Evolutionary conservation across 2,329 filamentous ascomycete genomes (phyloP), one percentile per base, ranked within the genome.

Genomic region (Shiraia bambusicola): DNA sequence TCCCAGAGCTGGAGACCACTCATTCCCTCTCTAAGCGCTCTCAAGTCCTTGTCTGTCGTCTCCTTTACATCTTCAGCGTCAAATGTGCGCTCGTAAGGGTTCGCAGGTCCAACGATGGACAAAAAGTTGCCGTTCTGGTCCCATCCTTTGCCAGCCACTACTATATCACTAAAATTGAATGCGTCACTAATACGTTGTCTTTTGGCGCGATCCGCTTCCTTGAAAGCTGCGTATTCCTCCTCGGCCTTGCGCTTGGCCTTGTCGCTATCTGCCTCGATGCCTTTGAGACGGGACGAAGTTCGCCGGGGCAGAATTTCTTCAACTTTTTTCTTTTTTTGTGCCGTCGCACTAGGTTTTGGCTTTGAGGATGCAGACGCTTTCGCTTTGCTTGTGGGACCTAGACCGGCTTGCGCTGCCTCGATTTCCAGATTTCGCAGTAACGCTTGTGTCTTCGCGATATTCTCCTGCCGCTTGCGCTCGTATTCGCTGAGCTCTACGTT

Each of bases 391-490:
- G 73, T 67, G 1, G 79, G 74, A 34, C 84, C 87, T 9, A 86
- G 74, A n/a, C 86, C 85, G 0, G 88, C 83, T 1, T 86, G 79
- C 2, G 82, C 81, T 2, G 80, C 77, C 58, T 83, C 79, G 52
- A 80, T 73, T 26, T 86, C 84, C 1, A 95, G 79, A 45, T 90
- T 86, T 45, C 87, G 87, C 0, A 96, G 71, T 0, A 95, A 77
- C 64, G 85, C 88, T 67, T 92, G 86, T 56, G 94, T 93, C 39
- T 87, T 84, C 0, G 85, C 88, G 28, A 95, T 94, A 54, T 95
- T 95, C 47, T 90, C 88, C 12, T 88, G 80, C 0, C 91, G 80
- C 54, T 88, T 83, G 58, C 84, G 83, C 75, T 95, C 91, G 69
- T 95, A 96, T 28, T 89, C 88, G 69, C 87, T 94, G 56, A 94